Evolutionary conservation across 2,329 filamentous ascomycete genomes (phyloP), one percentile per base, ranked within the genome.

Genomic region (Apiospora phragmitis): DNA sequence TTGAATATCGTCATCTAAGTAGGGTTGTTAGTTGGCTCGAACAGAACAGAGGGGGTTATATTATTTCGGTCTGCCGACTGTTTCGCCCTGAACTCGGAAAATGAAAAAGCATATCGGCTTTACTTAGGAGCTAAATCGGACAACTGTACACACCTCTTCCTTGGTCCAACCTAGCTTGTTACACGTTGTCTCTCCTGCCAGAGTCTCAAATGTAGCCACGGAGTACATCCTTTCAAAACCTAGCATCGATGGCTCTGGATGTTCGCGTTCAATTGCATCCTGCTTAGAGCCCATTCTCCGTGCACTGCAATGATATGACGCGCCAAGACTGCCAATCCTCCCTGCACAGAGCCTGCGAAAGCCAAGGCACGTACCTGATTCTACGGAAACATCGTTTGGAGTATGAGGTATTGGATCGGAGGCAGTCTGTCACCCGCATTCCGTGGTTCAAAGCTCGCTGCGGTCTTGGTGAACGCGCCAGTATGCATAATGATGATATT

Each of bases 101-200:
- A 38, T 62, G 55, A 5, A n/a, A 62, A 62, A 62, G 55, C 32
- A 62, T 62, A 38, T 62, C 55, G 55, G 55, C 55, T 38, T 62
- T 62, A 62, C 55, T 38, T 62, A 62, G 55, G 55, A 29, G 55
- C 55, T 62, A 62, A 62, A n/a, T 62, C 55, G 55, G 55, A 62
- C 55, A 62, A 62, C 55, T 62, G 55, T 62, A 62, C 55, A 62
- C 32, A 38, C 55, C 29, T 21, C 21, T 62, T 62, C 55, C 29
- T 62, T 62, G 55, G 55, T 24, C 32, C 32, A 62, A 62, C 55
- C 55, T 62, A 62, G 55, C 29, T 62, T n/a, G 55, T 62, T 62
- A 62, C 55, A 62, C 32, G 55, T 38, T 62, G 55, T 24, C 55
- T 62, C 49, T 55, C 47, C 47, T 55, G 49, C 26, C 49, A 55